Base-by-base conservation (phyloP, 495 filamentous ascomycete species). In the Penicillium daleae region DNA sequence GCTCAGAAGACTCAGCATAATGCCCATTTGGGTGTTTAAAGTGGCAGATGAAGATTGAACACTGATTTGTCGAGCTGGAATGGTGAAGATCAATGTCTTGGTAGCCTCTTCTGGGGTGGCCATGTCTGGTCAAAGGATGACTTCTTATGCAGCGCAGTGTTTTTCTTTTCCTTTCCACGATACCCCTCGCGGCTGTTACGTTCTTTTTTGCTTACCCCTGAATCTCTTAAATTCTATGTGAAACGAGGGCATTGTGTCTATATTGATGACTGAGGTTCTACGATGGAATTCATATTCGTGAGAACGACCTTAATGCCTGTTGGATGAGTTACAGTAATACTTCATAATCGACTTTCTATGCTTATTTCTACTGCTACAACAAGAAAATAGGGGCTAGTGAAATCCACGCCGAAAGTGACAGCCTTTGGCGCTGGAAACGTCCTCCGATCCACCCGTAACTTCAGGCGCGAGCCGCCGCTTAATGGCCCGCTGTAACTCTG, bases 21-120 rank as follows among this genome's bases (percentile, higher is more conserved):
- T 62, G 67, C 59, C 26, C 64, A 72, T 32, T 35, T 72, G 2
- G 67, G 70, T 2, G 70, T 72, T 22, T 72, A 61, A 37, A 17
- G 24, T 8, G 24, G 35, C 21, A 6, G 51, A 22, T 13, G 7
- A 9, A 15, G 29, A n/a, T n/a, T 3, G 49, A 12, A 15, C 31
- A 3, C n/a, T 6, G 49, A 10, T 29, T 12, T 22, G 17, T 21
- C 37, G n/a, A 37, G 51, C n/a, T 33, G 13, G 9, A 29, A 10
- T n/a, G 46, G 7, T 7, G 26, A 27, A 15, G 46, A 49, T 49
- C n/a, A 19, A 44, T 2, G 22, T 44, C 12, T 22, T 3, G 19
- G 19, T 46, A 24, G 42, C 9, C n/a, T 3, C 3, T 29, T 50
- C 46, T 50, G 46, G 4, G 24, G 0, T 17, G 12, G 24, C 24